Conservation (phyloP, 2,329 filamentous ascomycete species). For the Fusarium cyanostomum region DNA sequence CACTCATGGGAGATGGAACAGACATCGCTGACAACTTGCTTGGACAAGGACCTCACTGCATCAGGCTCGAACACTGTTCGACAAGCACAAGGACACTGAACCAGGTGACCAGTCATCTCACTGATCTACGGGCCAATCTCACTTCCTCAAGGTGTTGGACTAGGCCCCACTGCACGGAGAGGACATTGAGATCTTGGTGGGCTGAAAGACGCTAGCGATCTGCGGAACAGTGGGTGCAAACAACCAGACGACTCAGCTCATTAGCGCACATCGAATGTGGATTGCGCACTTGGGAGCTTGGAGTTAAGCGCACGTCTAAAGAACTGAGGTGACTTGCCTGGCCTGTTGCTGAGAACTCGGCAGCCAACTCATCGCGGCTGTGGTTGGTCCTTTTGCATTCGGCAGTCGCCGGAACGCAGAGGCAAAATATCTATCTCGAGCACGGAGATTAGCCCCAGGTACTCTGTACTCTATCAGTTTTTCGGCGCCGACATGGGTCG, state of each 20-base stretch:
- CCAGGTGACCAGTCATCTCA: conserved; percentile 40
- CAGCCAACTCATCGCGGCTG: conserved; percentile 7
- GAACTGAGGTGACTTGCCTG: conserved; percentile 25
- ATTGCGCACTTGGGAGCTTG: conserved; percentile 17
- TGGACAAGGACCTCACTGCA: neutral
- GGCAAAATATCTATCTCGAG: conserved; percentile 3
- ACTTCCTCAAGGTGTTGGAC: conserved; percentile 35
- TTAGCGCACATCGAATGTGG: conserved; percentile 36
- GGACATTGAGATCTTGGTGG: conserved; percentile 42
- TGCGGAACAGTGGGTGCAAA: conserved; percentile 42
- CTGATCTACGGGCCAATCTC: conserved; percentile 44
- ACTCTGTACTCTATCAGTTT: neutral
- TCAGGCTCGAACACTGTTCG: conserved; percentile 14
- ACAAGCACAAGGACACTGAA: conserved; percentile 15
- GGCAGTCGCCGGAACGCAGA: conserved; percentile 23
- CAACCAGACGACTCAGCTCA: conserved; percentile 41
- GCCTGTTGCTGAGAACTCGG: conserved; percentile 14
- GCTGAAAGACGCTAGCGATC: conserved; percentile 42
- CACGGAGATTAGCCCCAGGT: neutral
- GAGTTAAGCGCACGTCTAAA: conserved; percentile 15
- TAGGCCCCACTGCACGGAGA: conserved; percentile 36
- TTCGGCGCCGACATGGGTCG: conserved; percentile 20
- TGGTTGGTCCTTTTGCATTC: conserved; percentile 23
- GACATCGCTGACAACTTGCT: conserved; percentile 20
- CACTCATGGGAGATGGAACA: conserved; percentile 10